Evolutionary conservation across 768 basidiomycete genomes (phyloP).

Genomic region (Leccinum imitatum): DNA sequence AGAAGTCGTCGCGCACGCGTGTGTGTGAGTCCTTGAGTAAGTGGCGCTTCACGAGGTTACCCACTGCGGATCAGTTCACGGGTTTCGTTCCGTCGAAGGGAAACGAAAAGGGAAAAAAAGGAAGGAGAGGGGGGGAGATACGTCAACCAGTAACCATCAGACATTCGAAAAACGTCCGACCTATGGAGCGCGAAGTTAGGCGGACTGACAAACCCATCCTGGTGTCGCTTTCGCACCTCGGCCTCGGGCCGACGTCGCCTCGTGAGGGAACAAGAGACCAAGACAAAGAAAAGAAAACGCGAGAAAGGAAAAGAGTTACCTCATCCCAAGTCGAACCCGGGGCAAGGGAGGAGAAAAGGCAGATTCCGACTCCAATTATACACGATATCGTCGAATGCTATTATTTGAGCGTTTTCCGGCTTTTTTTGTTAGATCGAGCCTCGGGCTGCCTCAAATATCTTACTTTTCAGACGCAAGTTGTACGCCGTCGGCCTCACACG

Average conservation of each 20-base stretch:
- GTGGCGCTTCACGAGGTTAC: not conserved
- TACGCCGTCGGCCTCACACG: not conserved
- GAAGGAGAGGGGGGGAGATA: not conserved
- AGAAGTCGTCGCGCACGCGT: not conserved
- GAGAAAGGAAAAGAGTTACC: not conserved
- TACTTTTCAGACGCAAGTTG: not conserved
- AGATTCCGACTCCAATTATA: not conserved
- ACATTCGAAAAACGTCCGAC: not conserved
- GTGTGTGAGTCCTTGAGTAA: not conserved
- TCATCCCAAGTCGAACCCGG: not conserved
- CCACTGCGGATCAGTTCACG: not conserved
- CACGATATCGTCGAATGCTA: not conserved
- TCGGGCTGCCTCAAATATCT: not conserved
- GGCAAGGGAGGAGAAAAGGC: too few relatives aligned
- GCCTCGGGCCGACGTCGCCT: not conserved
- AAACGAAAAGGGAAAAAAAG: not conserved
- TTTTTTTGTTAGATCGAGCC: not conserved
- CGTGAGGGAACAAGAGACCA: not conserved
- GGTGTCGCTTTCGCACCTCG: not conserved
- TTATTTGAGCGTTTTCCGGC: not conserved
- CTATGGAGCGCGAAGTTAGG: not conserved
- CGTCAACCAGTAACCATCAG: not conserved
- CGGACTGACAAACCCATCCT: not conserved
- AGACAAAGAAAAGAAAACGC: not conserved
- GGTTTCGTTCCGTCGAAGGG: not conserved